Percentiles rank a stretch among this genome's conserved stretches.
Evolutionary conservation across 2,329 filamentous ascomycete species (phyloP).

Genomic region (Ophiostoma populinum): DNA sequence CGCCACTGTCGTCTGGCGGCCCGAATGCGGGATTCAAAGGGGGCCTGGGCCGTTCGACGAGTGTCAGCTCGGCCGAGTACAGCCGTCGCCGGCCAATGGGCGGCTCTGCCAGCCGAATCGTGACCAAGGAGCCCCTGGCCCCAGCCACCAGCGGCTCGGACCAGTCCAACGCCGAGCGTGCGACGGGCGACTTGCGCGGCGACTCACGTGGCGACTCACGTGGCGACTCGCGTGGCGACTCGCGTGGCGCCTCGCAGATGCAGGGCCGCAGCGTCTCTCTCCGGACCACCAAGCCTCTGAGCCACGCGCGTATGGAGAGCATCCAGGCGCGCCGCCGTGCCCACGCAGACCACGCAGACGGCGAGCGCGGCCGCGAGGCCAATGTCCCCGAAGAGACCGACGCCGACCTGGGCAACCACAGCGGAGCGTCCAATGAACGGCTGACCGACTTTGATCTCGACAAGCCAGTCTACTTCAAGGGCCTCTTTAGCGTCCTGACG

Average conservation of each 20-base stretch:
- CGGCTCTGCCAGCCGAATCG: constrained; percentile 20
- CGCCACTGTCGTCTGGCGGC: constrained; percentile 46
- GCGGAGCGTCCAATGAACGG: constrained; percentile 41
- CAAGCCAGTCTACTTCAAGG: constrained; percentile 91
- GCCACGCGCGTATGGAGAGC: constrained; percentile 77
- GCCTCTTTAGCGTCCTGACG: constrained; percentile 90
- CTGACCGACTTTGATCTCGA: constrained; percentile 58
- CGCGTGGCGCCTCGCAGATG: constrained; percentile 12
- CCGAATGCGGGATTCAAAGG: constrained; percentile 41
- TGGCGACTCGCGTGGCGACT: constrained; percentile 25
- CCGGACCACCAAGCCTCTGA: constrained; percentile 73
- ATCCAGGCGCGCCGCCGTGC: constrained; percentile 72
- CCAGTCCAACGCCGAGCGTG: constrained; percentile 43
- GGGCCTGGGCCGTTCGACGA: constrained; percentile 69
- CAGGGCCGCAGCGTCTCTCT: constrained; percentile 40
- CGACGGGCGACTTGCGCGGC: constrained; percentile 30
- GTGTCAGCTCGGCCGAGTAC: constrained; percentile 77
- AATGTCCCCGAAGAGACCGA: constrained; percentile 88
- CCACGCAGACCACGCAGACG: too few relatives aligned
- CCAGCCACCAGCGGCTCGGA: constrained; percentile 67
- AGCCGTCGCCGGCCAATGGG: constrained; percentile 39
- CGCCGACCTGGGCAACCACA: constrained; percentile 50
- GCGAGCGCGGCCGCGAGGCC: constrained; percentile 38
- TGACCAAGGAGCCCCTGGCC: constrained; percentile 49
- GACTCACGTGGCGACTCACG: too few relatives aligned